A percentile compares a stretch with the other conserved stretches of the same genome.
Evolutionary conservation across 2,329 filamentous ascomycete species (phyloP).

Genomic region (Penicillium sp.): DNA sequence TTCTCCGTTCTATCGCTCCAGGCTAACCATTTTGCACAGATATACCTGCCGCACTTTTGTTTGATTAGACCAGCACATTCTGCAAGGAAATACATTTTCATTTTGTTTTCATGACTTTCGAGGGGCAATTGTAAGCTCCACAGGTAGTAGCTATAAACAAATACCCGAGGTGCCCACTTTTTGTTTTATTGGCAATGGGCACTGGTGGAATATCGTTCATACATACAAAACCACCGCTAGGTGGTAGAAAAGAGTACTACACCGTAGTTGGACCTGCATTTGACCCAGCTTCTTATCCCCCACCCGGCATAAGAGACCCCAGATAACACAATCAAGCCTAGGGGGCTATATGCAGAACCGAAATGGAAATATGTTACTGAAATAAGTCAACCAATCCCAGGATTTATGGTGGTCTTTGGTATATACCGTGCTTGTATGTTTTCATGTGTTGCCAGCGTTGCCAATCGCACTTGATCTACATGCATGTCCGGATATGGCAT

Average conservation of each 20-base stretch:
- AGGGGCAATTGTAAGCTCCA: not conserved
- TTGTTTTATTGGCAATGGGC: not conserved
- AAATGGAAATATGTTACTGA: not conserved
- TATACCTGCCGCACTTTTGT: constrained; percentile 48
- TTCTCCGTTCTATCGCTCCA: constrained; percentile 17
- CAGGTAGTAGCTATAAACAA: not conserved
- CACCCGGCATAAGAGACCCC: not conserved
- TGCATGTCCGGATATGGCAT: not conserved
- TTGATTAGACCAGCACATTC: constrained; percentile 24
- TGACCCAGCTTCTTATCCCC: not conserved
- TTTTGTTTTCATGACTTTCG: not conserved
- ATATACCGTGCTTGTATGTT: not conserved
- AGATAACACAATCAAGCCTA: not conserved
- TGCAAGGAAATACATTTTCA: constrained; percentile 1
- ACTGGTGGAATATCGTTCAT: not conserved
- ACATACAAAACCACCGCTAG: not conserved
- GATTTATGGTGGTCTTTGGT: not conserved
- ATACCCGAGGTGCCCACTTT: not conserved
- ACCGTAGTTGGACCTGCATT: not conserved
- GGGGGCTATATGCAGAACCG: not conserved
- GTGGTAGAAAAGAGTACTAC: not conserved
- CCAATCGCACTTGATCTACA: not conserved
- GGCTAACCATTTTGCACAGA: constrained; percentile 25
- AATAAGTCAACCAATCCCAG: no score
- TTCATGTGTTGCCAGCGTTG: not conserved